A percentile compares a stretch with the other conserved stretches of the same genome.
Evolutionary conservation across 2,329 filamentous ascomycete species (phyloP).

Genomic region (Allantophomopsis lycopodina): DNA sequence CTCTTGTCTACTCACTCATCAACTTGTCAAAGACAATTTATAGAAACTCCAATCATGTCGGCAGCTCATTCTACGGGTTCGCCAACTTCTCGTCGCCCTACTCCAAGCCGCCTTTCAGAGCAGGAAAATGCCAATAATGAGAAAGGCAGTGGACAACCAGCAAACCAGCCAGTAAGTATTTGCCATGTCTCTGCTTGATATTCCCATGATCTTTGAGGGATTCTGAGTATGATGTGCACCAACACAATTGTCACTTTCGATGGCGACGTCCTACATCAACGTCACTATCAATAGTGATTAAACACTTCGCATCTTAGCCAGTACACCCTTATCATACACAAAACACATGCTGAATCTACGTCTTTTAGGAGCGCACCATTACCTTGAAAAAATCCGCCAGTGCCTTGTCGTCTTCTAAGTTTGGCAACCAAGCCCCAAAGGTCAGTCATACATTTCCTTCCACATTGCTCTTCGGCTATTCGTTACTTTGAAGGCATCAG

Average conservation of each 20-base stretch:
- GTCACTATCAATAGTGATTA: no score
- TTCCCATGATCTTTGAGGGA: no score
- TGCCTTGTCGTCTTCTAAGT: constrained; percentile 35
- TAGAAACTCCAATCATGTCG: constrained; percentile 22
- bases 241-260: no score
- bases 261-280: no score
- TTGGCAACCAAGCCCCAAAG: constrained; percentile 41
- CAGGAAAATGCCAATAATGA: constrained; percentile 20
- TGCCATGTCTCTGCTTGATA: no score
- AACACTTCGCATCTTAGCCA: not conserved
- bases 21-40: no score
- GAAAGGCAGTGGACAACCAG: constrained; percentile 2
- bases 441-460: constrained; percentile 19
- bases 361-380: constrained; percentile 6
- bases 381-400: constrained; percentile 22
- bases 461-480: not conserved
- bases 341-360: no score
- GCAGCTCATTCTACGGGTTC: constrained; percentile 25
- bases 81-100: constrained; percentile 23
- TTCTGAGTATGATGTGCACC: no score
- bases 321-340: no score
- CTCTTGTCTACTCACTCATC: no score
- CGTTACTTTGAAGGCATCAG: not conserved
- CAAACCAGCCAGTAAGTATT: constrained; percentile 18
- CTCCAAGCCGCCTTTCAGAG: constrained; percentile 19